Base-by-base conservation (phyloP, 1,139 yeast species). In the Torulaspora pretoriensis region DNA sequence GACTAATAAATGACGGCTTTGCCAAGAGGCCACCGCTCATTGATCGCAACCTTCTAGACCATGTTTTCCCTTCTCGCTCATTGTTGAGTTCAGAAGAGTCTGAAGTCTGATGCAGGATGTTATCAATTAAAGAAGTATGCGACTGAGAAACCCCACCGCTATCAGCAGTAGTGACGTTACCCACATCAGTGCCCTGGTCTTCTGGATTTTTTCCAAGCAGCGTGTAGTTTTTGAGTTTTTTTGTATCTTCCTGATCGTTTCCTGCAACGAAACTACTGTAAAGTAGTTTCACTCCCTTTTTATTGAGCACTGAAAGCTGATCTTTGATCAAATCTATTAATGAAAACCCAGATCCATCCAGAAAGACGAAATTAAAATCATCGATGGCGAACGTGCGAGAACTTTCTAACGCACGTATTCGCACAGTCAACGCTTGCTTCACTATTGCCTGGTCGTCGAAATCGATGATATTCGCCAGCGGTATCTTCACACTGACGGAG, bases 401-500 rank as follows among this genome's bases (percentile, higher is more conserved):
- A 36, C 72, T 72, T 53, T 80, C 81, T 43, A 78, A 63, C 0
- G 77, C 80, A 43, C 75, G 65, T 16, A 75, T 49, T 44, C 71
- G 68, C 31, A 75, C 54, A 3, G 78, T 74, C 29, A 67, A 72
- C 3, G 81, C 77, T 22, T 64, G 61, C 9, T 78, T 80, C 43
- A 78, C 67, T 9, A 78, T 71, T 12, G 72, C 57, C 25, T 73
- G 72, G 52, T 77, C 69, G 52, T 80, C 86, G 28, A 79, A 62
- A 52, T 82, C 87, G 10, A 80, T 59, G n/a, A 90, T 70, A 55
- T 81, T 82, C 33, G 73, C 75, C 22, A 85, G 62, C 0, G 97
- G 97, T 7, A 90, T 78, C 55, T 84, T 84, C 12, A 90, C 71
- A 30, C 85, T 76, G 8, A 88, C 95, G 50, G 83, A 82, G 54